Conservation (phyloP, 2,329 filamentous ascomycete genomes). For the Cordyceps militaris region DNA sequence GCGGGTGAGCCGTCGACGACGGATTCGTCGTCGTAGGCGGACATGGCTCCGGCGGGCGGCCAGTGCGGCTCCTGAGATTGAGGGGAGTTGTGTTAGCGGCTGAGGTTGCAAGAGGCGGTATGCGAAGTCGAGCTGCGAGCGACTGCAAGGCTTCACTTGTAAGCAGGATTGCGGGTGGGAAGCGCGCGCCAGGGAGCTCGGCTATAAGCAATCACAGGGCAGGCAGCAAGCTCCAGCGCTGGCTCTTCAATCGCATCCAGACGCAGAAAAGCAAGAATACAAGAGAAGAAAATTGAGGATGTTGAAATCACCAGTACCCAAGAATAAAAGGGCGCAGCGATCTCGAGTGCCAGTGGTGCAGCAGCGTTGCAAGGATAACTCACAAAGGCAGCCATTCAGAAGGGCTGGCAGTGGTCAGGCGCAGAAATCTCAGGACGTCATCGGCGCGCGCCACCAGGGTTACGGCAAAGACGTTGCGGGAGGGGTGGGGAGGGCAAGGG, state of each 20-base stretch:
- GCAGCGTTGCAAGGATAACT: slow-evolving; percentile 3
- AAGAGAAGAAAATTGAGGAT: background rate
- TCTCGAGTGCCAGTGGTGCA: background rate
- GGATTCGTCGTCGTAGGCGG: slow-evolving; percentile 26
- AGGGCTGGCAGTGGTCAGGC: slow-evolving; percentile 10
- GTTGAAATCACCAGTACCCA: background rate
- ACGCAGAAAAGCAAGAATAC: no score
- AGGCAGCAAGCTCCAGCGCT: background rate
- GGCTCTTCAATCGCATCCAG: background rate
- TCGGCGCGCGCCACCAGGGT: slow-evolving; percentile 8
- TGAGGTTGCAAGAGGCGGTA: background rate
- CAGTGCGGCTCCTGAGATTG: slow-evolving; percentile 7
- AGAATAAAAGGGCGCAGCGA: background rate
- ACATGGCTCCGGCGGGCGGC: slow-evolving; percentile 10
- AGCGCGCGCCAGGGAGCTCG: background rate
- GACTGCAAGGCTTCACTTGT: background rate
- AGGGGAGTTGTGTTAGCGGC: background rate
- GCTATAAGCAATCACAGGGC: background rate
- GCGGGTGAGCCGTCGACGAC: slow-evolving; percentile 23
- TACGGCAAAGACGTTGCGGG: background rate
- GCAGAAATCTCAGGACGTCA: slow-evolving; percentile 12
- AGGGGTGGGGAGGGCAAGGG: background rate
- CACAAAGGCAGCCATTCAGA: slow-evolving; percentile 14
- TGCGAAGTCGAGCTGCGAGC: background rate
- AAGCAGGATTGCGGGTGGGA: background rate